A percentile compares a stretch with the other conserved stretches of the same genome.
Evolutionary conservation across 192 early-diverging fungal genomes (phyloP).

Genomic region (Piromyces sp.): DNA sequence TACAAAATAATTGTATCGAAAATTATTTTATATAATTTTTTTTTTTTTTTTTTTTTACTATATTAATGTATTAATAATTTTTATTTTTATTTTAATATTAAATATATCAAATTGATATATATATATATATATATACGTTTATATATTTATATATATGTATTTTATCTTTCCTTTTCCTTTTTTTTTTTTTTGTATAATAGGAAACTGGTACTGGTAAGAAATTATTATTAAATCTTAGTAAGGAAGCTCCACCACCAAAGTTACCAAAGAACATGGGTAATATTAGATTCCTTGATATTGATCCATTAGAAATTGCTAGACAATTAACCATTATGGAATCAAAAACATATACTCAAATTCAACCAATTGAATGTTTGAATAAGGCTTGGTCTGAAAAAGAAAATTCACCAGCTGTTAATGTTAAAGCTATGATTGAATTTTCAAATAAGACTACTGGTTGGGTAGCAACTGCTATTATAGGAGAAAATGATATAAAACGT

Average conservation of each 20-base stretch:
- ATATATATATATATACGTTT: too few relatives aligned
- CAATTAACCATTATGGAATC: constrained; percentile 89
- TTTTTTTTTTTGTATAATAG: too few relatives aligned
- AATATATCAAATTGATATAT: too few relatives aligned
- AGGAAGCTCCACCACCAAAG: constrained; percentile 56
- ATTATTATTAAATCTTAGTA: constrained; percentile 21
- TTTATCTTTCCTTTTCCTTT: too few relatives aligned
- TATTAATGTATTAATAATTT: too few relatives aligned
- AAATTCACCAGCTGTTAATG: constrained; percentile 53
- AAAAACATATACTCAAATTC: constrained; percentile 62
- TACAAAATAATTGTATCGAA: too few relatives aligned
- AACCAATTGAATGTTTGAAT: constrained; percentile 73
- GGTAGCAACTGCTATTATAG: constrained; percentile 68
- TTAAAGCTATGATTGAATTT: constrained; percentile 69
- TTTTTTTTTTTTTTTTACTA: too few relatives aligned
- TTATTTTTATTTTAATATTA: too few relatives aligned
- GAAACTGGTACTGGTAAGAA: constrained; percentile 2
- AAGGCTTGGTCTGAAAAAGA: constrained; percentile 63
- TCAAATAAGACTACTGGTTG: constrained; percentile 77
- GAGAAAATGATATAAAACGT: constrained; percentile 31
- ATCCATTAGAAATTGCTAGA: constrained; percentile 79
- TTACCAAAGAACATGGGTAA: constrained; percentile 60
- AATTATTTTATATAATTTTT: too few relatives aligned
- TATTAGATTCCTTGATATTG: constrained; percentile 70
- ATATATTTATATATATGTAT: too few relatives aligned